These are phyloP conservation scores for Pseudognaphalium luteoalbum DNA, from an alignment of 129 eudicot genomes.

Conservation along the genomic window DNA sequence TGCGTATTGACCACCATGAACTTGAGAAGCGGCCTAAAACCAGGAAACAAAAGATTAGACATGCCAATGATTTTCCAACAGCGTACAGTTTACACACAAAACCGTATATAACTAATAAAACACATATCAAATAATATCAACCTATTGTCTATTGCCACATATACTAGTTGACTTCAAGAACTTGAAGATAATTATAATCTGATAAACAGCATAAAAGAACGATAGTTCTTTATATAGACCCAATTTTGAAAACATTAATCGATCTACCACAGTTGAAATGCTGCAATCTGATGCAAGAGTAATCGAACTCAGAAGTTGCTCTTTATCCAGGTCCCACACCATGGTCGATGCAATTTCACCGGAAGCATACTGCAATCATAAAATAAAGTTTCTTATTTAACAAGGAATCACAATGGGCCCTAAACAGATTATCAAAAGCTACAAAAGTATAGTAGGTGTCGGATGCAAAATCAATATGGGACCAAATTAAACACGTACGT, in stretches of 20 bases:
- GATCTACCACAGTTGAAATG: conserved; percentile 79
- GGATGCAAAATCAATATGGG: background rate
- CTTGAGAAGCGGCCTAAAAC: conserved; percentile 86
- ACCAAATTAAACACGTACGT: background rate
- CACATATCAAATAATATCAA: background rate
- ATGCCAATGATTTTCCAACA: background rate
- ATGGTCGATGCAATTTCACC: conserved; percentile 84
- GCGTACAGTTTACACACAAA: background rate
- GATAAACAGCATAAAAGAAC: background rate
- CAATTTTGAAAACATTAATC: background rate
- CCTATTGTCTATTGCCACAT: too few species aligned
- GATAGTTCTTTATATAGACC: background rate
- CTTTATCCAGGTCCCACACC: conserved; percentile 98
- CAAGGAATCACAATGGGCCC: background rate
- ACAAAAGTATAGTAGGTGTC: background rate
- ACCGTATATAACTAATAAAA: background rate
- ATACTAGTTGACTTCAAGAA: background rate
- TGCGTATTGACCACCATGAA: conserved; percentile 83
- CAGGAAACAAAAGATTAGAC: conserved; percentile 1
- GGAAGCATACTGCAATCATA: conserved; percentile 62
- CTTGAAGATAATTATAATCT: too few species aligned
- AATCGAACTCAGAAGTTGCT: conserved; percentile 77
- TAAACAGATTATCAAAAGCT: background rate
- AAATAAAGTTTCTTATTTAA: background rate
- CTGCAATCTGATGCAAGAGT: conserved; percentile 71